These are phyloP conservation scores for Leccinum disarticulatum DNA, from an alignment of 768 basidiomycete species.

Conservation along the genomic window DNA sequence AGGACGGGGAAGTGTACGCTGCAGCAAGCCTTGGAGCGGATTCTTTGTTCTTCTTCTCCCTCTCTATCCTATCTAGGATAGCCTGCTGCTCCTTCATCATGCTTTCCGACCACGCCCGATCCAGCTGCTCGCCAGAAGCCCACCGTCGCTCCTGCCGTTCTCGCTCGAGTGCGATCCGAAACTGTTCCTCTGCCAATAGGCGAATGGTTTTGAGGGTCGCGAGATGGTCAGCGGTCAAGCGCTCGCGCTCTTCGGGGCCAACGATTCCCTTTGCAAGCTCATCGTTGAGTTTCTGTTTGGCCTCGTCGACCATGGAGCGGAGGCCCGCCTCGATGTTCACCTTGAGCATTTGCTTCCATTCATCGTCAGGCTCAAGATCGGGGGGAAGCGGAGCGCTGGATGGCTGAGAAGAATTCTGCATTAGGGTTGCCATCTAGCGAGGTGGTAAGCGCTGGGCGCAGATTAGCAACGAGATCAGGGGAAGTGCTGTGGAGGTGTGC, in stretches of 20 bases:
- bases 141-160: constrained; percentile 53
- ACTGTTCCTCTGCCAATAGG: constrained; percentile 47
- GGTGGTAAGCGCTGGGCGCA: constrained; percentile 5
- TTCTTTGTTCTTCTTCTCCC: constrained; percentile 31
- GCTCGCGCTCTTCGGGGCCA: constrained; percentile 33
- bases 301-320: constrained; percentile 50
- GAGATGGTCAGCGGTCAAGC: constrained; percentile 40
- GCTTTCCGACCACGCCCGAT: constrained; percentile 34
- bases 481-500: not conserved
- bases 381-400: constrained; percentile 10
- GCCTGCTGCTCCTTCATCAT: constrained; percentile 40
- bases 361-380: constrained; percentile 50
- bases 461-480: constrained; percentile 6
- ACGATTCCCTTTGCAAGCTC: constrained; percentile 48
- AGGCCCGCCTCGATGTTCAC: constrained; percentile 52
- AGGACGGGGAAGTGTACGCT: not conserved
- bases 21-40: not conserved
- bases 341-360: constrained; percentile 50
- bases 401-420: constrained; percentile 15
- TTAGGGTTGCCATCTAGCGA: constrained; percentile 26
- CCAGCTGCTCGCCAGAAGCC: constrained; percentile 40
- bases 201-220: constrained; percentile 45
- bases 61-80: constrained; percentile 51
- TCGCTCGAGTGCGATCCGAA: constrained; percentile 40
- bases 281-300: constrained; percentile 55